Percentiles rank a stretch among this genome's conserved stretches.
Evolutionary conservation across 2,329 filamentous ascomycete genomes (phyloP).

Genomic region (Raffaelea arxii): DNA sequence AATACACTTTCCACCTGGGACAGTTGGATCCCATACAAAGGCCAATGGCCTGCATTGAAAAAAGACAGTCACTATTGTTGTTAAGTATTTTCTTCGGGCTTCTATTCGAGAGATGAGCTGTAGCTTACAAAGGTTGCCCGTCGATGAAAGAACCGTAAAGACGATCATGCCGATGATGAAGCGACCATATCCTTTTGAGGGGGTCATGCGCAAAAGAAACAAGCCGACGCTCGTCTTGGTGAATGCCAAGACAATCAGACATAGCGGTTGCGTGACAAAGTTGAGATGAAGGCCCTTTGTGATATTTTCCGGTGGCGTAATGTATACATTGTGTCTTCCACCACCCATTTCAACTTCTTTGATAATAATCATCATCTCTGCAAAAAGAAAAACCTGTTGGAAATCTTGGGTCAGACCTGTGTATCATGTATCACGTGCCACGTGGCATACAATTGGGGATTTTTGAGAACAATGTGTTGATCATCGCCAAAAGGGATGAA

Average conservation of each 20-base stretch:
- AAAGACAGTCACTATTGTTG: slow-evolving; percentile 16
- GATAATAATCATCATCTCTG: slow-evolving; percentile 19
- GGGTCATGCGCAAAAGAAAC: slow-evolving; percentile 18
- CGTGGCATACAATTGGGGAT: neutral
- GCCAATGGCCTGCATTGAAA: slow-evolving; percentile 17
- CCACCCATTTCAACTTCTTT: slow-evolving; percentile 17
- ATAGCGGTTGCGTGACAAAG: slow-evolving; percentile 22
- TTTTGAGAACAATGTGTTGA: neutral
- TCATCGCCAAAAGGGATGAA: no score
- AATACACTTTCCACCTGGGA: slow-evolving; percentile 15
- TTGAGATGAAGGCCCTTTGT: slow-evolving; percentile 18
- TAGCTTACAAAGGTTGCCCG: slow-evolving; percentile 14
- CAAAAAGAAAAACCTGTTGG: slow-evolving; percentile 16
- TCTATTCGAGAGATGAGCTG: neutral
- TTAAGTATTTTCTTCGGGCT: neutral
- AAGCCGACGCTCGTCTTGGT: slow-evolving; percentile 21
- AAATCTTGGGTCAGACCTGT: no score
- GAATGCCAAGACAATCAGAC: slow-evolving; percentile 17
- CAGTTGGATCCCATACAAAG: slow-evolving; percentile 14
- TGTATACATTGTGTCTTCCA: slow-evolving; percentile 18
- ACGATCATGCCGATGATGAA: slow-evolving; percentile 16
- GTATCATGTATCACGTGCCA: neutral
- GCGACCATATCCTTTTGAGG: slow-evolving; percentile 10
- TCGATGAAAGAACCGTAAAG: slow-evolving; percentile 17
- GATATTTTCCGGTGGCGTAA: slow-evolving; percentile 15